phyloP scores from a whole-genome alignment of 768 basidiomycete species.

The Suillus subalutaceus region DNA sequence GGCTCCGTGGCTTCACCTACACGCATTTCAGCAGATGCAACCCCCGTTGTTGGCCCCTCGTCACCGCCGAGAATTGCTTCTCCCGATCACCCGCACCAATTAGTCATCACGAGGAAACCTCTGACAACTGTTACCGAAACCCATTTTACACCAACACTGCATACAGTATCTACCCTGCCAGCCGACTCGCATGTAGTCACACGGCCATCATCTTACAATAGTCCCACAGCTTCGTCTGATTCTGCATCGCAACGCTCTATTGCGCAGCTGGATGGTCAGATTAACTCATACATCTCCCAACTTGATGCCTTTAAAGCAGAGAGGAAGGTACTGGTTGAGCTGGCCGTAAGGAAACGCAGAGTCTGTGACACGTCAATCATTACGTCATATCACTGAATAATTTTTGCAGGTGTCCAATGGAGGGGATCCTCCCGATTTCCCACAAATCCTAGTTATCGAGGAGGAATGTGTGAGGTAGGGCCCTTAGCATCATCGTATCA shows the following conservation, averaged over 20 bases:
- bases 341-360: conserved; percentile 25
- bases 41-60: background rate
- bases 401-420: background rate
- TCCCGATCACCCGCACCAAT: background rate
- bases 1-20: background rate
- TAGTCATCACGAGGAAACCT: background rate
- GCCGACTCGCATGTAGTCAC: background rate
- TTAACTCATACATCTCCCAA: conserved; percentile 36
- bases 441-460: conserved; percentile 32
- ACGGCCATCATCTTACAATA: background rate
- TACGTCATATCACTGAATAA: background rate
- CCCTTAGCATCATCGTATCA: background rate
- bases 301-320: conserved; percentile 43
- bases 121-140: background rate
- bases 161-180: background rate
- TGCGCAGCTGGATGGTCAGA: conserved; percentile 39
- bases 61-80: background rate
- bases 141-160: background rate
- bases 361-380: conserved; percentile 13
- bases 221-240: background rate
- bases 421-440: conserved; percentile 19
- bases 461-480: conserved; percentile 40
- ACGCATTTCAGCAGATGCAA: background rate
- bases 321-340: conserved; percentile 32
- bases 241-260: conserved; percentile 19